A percentile compares a stretch with the other conserved stretches of the same genome.
Evolutionary conservation across 768 basidiomycete genomes (phyloP).

Genomic region (Boletus rubropictus): DNA sequence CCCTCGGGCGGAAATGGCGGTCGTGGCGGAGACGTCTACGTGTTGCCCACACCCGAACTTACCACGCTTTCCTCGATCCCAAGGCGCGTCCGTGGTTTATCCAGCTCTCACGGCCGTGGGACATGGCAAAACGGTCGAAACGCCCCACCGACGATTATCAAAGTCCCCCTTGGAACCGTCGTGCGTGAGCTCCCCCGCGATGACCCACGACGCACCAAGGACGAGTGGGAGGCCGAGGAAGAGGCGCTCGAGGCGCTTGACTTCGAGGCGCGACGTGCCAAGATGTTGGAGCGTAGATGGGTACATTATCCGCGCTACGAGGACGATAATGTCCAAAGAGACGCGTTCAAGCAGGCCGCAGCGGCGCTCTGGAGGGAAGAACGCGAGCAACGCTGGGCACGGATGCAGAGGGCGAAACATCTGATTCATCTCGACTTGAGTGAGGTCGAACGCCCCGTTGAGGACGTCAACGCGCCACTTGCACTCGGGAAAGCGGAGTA

Average conservation of each 20-base stretch:
- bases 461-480: conserved; percentile 46
- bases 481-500: conserved; percentile 49
- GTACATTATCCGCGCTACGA: conserved; percentile 70
- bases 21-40: conserved; percentile 79
- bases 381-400: conserved; percentile 47
- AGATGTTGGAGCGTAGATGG: conserved; percentile 65
- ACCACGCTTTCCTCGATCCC: conserved; percentile 73
- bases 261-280: conserved; percentile 43
- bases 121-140: conserved; percentile 81
- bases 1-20: conserved; percentile 95
- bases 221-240: conserved; percentile 72
- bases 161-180: conserved; percentile 87
- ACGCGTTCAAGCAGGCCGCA: conserved; percentile 71
- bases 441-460: conserved; percentile 37
- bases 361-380: conserved; percentile 53
- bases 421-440: conserved; percentile 62
- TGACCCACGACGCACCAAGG: conserved; percentile 58
- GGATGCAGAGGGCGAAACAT: conserved; percentile 36
- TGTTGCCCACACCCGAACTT: conserved; percentile 70
- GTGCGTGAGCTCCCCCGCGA: conserved; percentile 67
- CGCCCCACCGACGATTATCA: conserved; percentile 66
- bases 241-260: conserved; percentile 48
- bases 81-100: conserved; percentile 57
- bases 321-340: conserved; percentile 57
- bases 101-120: conserved; percentile 73